Percentiles rank a stretch among this genome's conserved stretches.
Evolutionary conservation across 2,329 filamentous ascomycete genomes (phyloP).

Genomic region (Apiospora phragmitis): DNA sequence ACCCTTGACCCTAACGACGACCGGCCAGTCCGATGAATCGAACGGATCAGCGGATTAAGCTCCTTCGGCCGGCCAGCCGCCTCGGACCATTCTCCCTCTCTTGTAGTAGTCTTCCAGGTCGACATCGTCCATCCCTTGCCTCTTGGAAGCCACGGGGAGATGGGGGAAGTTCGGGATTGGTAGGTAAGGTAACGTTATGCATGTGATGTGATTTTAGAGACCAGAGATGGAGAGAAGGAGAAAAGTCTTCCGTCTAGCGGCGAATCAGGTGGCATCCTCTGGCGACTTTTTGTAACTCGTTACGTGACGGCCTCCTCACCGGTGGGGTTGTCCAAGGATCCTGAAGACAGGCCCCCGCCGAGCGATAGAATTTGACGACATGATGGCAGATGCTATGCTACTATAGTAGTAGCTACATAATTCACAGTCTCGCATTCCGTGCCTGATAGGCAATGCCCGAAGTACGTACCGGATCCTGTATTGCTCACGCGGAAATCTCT

Average conservation of each 20-base stretch:
- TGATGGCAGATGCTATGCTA: neutral
- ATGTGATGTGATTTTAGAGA: neutral
- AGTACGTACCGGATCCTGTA: neutral
- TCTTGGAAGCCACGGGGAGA: neutral
- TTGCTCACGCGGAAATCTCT: neutral
- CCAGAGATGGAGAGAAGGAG: neutral
- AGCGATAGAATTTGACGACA: neutral
- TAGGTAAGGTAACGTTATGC: neutral
- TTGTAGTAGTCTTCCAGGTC: neutral
- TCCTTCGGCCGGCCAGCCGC: neutral
- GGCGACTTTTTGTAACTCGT: slow-evolving; percentile 3
- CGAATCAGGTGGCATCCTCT: neutral
- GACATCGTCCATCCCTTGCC: neutral
- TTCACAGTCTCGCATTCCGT: neutral
- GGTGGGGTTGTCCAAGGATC: slow-evolving; percentile 1
- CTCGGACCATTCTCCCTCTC: neutral
- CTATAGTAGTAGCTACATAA: neutral
- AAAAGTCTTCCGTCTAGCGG: slow-evolving; percentile 1
- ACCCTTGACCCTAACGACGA: neutral
- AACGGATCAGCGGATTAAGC: neutral
- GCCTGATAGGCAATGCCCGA: neutral
- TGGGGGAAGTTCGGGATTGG: neutral
- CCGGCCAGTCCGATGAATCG: neutral
- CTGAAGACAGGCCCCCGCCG: neutral
- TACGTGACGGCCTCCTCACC: slow-evolving; percentile 1